Evolutionary conservation across 306 rosid species (phyloP).

Genomic region (Myrica gale): DNA sequence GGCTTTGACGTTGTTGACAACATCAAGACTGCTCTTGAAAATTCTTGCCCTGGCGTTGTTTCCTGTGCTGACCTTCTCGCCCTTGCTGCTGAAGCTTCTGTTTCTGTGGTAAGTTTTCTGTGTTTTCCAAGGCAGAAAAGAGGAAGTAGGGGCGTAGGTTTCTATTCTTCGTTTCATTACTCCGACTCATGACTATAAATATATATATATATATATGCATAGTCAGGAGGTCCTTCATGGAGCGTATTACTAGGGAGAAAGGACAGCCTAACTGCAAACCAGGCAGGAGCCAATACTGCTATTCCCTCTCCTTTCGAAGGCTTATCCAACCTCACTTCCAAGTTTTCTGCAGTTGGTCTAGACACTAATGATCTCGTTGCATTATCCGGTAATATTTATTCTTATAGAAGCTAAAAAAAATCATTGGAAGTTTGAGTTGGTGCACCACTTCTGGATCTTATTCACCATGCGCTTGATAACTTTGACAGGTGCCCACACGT

Average conservation of each 20-base stretch:
- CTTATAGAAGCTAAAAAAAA: neutral
- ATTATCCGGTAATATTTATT: conserved; percentile 52
- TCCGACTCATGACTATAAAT: neutral
- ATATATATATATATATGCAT: conserved; percentile 15
- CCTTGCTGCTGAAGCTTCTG: conserved; percentile 62
- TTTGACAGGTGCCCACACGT: conserved; percentile 63
- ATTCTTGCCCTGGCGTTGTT: conserved; percentile 54
- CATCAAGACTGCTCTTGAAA: conserved; percentile 64
- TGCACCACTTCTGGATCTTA: neutral
- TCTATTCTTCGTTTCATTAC: neutral
- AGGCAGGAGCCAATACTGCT: conserved; percentile 49
- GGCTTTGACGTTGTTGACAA: conserved; percentile 57
- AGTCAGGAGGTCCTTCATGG: conserved; percentile 78
- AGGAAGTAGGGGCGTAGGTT: neutral
- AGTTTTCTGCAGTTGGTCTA: conserved; percentile 55
- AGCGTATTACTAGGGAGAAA: conserved; percentile 65
- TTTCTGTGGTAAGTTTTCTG: conserved; percentile 43
- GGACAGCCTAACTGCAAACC: conserved; percentile 61
- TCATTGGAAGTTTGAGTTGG: neutral
- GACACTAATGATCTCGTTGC: conserved; percentile 66
- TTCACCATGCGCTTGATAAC: conserved; percentile 2
- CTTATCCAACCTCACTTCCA: conserved; percentile 46
- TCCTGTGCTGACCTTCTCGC: conserved; percentile 81
- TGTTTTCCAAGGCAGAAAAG: too few relatives aligned
- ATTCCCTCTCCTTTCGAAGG: conserved; percentile 57